These are phyloP conservation scores for Penicillium parvum DNA, from an alignment of 495 filamentous ascomycete genomes.

Conservation along the genomic window DNA sequence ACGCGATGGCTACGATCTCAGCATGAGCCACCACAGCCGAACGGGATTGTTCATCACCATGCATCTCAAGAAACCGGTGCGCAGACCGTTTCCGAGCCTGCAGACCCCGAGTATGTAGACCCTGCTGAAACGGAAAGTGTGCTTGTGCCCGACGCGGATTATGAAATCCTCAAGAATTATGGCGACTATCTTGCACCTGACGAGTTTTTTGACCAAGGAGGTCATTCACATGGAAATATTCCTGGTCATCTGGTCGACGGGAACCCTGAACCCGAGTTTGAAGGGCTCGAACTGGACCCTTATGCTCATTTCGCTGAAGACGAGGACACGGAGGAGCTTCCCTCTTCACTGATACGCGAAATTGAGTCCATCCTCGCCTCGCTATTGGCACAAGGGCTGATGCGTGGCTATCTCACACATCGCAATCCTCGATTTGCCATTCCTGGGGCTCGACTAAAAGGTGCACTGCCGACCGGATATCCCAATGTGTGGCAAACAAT, in stretches of 20 bases:
- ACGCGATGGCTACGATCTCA: conserved; percentile 38
- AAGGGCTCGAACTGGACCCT: conserved; percentile 40
- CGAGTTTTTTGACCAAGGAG: conserved; percentile 34
- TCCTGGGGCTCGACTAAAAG: conserved; percentile 64
- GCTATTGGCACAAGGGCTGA: conserved; percentile 74
- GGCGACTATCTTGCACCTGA: conserved; percentile 36
- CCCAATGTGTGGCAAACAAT: conserved; percentile 58
- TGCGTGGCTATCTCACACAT: conserved; percentile 83
- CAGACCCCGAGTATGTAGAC: conserved; percentile 32
- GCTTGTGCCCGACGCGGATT: conserved; percentile 9
- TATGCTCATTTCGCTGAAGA: conserved; percentile 21
- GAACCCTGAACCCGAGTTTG: conserved; percentile 42
- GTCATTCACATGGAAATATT: conserved; percentile 26
- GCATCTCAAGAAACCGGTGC: conserved; percentile 23
- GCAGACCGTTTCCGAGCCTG: conserved; percentile 27
- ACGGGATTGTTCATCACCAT: conserved; percentile 10
- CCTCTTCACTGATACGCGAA: conserved; percentile 53
- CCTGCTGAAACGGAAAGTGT: conserved; percentile 8
- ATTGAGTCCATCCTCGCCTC: conserved; percentile 76
- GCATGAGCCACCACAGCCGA: conserved; percentile 13
- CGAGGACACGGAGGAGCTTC: conserved; percentile 21
- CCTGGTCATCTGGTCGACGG: conserved; percentile 30
- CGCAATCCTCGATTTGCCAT: conserved; percentile 72
- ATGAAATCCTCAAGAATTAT: conserved; percentile 25
- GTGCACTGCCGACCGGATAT: conserved; percentile 58